These are phyloP conservation scores for Sporothrix pseudoabietina DNA, from an alignment of 2,329 filamentous ascomycete species.

Conservation along the genomic window DNA sequence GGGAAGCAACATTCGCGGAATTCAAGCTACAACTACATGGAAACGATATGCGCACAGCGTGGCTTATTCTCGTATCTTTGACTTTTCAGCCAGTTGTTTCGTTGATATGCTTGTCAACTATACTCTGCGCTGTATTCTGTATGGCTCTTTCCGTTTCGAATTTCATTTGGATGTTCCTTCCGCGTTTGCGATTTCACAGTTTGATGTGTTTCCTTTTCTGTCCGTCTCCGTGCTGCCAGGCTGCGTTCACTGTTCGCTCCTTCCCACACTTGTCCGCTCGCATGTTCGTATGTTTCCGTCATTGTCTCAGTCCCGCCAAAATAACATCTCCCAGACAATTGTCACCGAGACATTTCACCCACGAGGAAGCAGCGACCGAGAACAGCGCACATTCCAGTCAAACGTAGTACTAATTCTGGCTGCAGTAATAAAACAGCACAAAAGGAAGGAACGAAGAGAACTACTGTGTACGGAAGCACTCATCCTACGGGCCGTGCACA, in stretches of 20 bases:
- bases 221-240: background rate
- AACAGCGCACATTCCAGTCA: conserved; percentile 6
- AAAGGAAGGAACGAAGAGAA: background rate
- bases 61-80: background rate
- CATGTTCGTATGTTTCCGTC: conserved; percentile 14
- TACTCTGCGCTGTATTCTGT: background rate
- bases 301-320: conserved; percentile 17
- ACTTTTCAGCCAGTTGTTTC: background rate
- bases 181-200: background rate
- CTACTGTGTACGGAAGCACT: background rate
- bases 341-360: conserved; percentile 15
- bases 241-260: background rate
- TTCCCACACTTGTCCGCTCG: background rate
- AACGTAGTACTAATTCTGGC: background rate
- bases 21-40: background rate
- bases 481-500: background rate
- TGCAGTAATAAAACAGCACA: background rate
- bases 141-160: background rate
- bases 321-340: conserved; percentile 2
- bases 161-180: background rate
- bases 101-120: background rate
- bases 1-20: background rate
- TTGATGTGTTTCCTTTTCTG: background rate
- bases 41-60: background rate
- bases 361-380: conserved; percentile 21